Conservation (phyloP, 306 rosid species). For the Quercus cerris region DNA sequence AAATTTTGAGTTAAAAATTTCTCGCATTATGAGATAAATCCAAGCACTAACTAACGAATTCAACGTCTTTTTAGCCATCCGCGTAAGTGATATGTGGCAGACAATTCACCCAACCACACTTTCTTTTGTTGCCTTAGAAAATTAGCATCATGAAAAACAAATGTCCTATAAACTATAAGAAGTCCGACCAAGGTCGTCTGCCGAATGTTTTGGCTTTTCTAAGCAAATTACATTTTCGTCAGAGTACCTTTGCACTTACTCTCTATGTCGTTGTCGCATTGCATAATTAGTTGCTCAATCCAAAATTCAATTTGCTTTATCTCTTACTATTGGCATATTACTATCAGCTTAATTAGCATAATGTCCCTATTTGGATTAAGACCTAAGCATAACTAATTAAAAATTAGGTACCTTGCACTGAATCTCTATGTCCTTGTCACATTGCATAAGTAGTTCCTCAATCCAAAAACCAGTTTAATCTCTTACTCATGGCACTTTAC, state of each 20-base stretch:
- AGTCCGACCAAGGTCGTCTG: constrained; percentile 22
- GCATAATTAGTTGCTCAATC: background rate
- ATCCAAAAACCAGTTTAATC: too few relatives aligned
- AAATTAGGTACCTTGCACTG: too few relatives aligned
- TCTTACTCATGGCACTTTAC: too few relatives aligned
- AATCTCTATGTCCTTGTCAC: too few relatives aligned
- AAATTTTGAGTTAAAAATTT: too few relatives aligned
- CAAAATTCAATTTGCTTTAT: background rate
- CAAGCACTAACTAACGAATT: too few relatives aligned
- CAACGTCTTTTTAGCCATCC: background rate
- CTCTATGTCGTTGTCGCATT: constrained; percentile 16
- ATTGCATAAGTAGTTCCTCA: too few relatives aligned
- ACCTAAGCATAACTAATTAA: too few relatives aligned
- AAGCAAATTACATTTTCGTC: constrained; percentile 18
- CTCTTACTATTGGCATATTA: background rate
- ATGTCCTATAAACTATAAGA: background rate
- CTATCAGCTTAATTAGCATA: too few relatives aligned
- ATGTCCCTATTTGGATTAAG: too few relatives aligned
- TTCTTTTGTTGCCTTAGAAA: background rate
- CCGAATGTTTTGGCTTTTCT: constrained; percentile 43
- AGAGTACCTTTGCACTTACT: background rate
- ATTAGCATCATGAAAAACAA: background rate
- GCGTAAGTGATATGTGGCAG: background rate
- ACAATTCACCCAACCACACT: background rate
- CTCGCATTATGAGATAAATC: too few relatives aligned